phyloP scores from a whole-genome alignment of 148 eudicot genomes.

The Cornus florida region DNA sequence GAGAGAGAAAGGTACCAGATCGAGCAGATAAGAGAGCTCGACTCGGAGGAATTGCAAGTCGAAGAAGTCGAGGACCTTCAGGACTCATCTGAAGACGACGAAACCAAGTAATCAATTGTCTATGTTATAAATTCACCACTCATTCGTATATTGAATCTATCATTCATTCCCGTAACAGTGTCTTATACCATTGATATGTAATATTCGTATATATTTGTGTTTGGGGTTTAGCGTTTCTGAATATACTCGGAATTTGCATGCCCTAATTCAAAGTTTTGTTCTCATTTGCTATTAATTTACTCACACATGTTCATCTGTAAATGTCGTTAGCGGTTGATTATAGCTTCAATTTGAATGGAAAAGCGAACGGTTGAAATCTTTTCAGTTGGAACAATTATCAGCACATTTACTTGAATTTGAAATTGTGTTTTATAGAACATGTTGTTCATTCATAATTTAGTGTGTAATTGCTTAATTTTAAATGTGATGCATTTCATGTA shows the following conservation, averaged over 20 bases:
- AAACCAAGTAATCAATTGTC: slow-evolving; percentile 19
- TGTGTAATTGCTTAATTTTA: not conserved
- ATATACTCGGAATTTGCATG: not conserved
- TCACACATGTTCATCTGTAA: too few relatives aligned
- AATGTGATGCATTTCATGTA: not conserved
- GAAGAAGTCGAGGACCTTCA: slow-evolving; percentile 76
- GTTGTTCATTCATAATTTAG: too few relatives aligned
- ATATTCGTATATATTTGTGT: not conserved
- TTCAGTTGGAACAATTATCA: not conserved
- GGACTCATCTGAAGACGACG: slow-evolving; percentile 47
- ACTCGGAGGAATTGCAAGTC: slow-evolving; percentile 70
- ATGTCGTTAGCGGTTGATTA: not conserved
- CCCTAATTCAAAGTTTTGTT: not conserved
- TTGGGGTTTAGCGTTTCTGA: not conserved
- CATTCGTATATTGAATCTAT: not conserved
- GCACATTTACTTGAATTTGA: not conserved
- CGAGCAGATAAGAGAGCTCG: slow-evolving; percentile 76
- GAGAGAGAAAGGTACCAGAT: slow-evolving; percentile 78
- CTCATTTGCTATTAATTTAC: not conserved
- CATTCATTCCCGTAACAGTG: not conserved
- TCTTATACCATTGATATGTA: not conserved
- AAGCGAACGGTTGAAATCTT: not conserved
- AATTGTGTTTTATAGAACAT: not conserved
- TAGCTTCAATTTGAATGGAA: not conserved
- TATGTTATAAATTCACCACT: not conserved